Conservation (phyloP, 2,329 filamentous ascomycete genomes). For the Aspergillaceae sp. region DNA sequence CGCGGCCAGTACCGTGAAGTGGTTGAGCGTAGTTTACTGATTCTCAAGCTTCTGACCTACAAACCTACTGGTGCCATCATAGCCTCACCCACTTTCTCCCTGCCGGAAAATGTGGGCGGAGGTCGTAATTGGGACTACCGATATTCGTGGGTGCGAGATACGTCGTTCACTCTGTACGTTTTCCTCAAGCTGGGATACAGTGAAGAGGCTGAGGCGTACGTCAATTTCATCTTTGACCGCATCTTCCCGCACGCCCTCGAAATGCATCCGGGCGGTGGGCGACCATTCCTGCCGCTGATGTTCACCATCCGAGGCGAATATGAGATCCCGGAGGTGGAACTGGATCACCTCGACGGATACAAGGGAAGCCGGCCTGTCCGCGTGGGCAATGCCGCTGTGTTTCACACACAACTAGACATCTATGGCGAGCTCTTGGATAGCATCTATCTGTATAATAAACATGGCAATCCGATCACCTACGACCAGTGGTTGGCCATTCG, state of each 20-base stretch:
- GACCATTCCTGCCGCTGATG: slow-evolving; percentile 61
- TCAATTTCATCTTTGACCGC: slow-evolving; percentile 66
- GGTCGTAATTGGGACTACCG: slow-evolving; percentile 43
- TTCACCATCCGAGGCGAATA: slow-evolving; percentile 69
- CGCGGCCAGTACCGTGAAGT: slow-evolving; percentile 65
- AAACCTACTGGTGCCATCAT: slow-evolving; percentile 72
- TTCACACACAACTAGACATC: slow-evolving; percentile 69
- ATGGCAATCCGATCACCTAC: slow-evolving; percentile 67
- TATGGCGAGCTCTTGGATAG: slow-evolving; percentile 71
- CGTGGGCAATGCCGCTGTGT: slow-evolving; percentile 68
- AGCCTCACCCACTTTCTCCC: slow-evolving; percentile 66
- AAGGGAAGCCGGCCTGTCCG: slow-evolving; percentile 62
- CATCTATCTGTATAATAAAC: slow-evolving; percentile 72
- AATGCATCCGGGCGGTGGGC: slow-evolving; percentile 47
- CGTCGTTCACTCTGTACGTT: slow-evolving; percentile 68
- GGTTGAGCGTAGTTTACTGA: slow-evolving; percentile 61
- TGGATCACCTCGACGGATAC: slow-evolving; percentile 65
- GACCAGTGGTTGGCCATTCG: slow-evolving; percentile 66
- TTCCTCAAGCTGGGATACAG: slow-evolving; percentile 67
- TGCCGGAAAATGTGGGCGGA: slow-evolving; percentile 66
- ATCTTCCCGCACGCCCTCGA: slow-evolving; percentile 46
- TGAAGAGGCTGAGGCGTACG: slow-evolving; percentile 68
- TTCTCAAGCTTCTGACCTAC: slow-evolving; percentile 67
- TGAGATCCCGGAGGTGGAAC: slow-evolving; percentile 62
- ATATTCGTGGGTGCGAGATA: slow-evolving; percentile 69